Percentiles rank a stretch among this genome's conserved stretches.
Evolutionary conservation across 179 eudicot species (phyloP).

Genomic region (Silene noctiflora): DNA sequence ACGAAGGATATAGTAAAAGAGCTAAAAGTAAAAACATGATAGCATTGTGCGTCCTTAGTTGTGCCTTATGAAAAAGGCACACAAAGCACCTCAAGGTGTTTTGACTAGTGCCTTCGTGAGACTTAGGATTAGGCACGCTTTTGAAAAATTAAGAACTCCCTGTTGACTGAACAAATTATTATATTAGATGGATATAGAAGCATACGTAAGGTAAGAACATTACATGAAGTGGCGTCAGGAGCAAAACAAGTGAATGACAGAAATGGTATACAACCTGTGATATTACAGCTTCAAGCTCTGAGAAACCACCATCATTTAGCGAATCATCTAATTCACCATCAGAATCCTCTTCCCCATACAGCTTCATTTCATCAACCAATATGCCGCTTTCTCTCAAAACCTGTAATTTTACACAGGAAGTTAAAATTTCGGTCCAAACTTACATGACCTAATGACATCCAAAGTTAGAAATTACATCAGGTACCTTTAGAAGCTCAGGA

Average conservation of each 20-base stretch:
- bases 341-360: conserved; percentile 67
- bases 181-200: background rate
- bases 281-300: conserved; percentile 81
- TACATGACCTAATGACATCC: background rate
- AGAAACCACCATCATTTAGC: conserved; percentile 52
- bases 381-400: conserved; percentile 79
- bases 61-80: background rate
- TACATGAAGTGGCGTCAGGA: background rate
- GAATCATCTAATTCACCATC: conserved; percentile 61
- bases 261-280: conserved; percentile 55
- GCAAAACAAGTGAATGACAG: background rate
- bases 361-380: conserved; percentile 66
- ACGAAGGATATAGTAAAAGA: background rate
- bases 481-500: conserved; percentile 89
- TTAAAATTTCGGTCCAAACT: background rate
- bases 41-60: background rate
- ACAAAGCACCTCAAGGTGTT: background rate
- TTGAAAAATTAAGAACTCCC: background rate
- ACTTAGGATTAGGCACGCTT: background rate
- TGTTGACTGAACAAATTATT: background rate
- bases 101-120: background rate
- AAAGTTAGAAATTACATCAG: conserved; percentile 6
- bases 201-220: background rate
- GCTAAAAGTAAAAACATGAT: background rate
- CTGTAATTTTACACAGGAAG: conserved; percentile 33